Conservation (phyloP, 2,329 filamentous ascomycete genomes). For the Fusarium pininemorale region DNA sequence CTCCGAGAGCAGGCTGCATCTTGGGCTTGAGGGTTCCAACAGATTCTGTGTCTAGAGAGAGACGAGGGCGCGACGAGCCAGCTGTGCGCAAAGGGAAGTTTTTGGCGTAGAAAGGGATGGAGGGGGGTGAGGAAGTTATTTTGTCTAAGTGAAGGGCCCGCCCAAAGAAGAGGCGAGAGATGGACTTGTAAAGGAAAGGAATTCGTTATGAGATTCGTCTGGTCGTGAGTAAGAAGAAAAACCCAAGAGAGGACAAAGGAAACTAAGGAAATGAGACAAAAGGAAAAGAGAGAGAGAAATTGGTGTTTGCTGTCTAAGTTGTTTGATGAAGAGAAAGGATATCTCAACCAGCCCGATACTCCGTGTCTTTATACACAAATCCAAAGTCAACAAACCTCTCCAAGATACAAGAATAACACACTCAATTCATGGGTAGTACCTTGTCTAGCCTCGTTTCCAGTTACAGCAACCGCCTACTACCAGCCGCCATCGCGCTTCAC, state of each 20-base stretch:
- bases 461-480: conserved; percentile 40
- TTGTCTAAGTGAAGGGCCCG: conserved; percentile 39
- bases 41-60: conserved; percentile 53
- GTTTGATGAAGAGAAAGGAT: conserved; percentile 34
- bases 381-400: conserved; percentile 9
- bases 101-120: conserved; percentile 54
- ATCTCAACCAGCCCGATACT: conserved; percentile 7
- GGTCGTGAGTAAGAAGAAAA: conserved; percentile 32
- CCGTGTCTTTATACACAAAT: conserved; percentile 40
- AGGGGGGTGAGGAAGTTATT: conserved; percentile 47
- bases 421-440: not conserved
- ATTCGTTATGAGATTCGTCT: conserved; percentile 20
- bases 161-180: conserved; percentile 35
- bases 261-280: conserved; percentile 41
- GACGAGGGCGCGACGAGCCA: conserved; percentile 51
- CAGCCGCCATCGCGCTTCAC: conserved; percentile 32
- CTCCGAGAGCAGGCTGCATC: conserved; percentile 69
- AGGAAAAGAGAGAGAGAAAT: conserved; percentile 28
- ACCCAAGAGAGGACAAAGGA: conserved; percentile 41
- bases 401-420: not conserved
- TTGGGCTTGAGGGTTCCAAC: conserved; percentile 38
- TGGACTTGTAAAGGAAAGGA: conserved; percentile 4
- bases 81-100: conserved; percentile 54
- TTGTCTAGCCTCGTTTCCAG: conserved; percentile 39
- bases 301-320: conserved; percentile 34